These are phyloP conservation scores for Cercospora sp. DNA, from an alignment of 2,329 filamentous ascomycete species.

Conservation along the genomic window DNA sequence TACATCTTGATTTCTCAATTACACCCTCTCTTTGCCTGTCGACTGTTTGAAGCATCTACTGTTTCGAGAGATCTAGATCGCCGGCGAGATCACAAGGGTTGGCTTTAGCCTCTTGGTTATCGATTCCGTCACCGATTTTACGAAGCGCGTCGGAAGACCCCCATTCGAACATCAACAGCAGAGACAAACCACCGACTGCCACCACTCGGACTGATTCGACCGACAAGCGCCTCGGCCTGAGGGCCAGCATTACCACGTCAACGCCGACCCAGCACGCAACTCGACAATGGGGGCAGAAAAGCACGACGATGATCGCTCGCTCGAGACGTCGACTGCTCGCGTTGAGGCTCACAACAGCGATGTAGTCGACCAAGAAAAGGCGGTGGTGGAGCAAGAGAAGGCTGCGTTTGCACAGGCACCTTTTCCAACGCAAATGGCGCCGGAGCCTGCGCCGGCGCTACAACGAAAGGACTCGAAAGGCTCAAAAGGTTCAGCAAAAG, in stretches of 20 bases:
- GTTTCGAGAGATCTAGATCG: neutral
- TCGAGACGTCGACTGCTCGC: conserved; percentile 17
- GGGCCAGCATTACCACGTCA: conserved; percentile 14
- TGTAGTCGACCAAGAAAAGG: conserved; percentile 35
- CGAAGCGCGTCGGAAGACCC: neutral
- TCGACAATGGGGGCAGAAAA: conserved; percentile 2
- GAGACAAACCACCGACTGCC: neutral
- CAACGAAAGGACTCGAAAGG: conserved; percentile 31
- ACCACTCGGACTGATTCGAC: neutral
- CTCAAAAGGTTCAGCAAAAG: conserved; percentile 26
- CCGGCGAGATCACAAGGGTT: neutral
- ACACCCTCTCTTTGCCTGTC: neutral
- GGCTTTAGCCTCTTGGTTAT: neutral
- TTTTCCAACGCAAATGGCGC: conserved; percentile 31
- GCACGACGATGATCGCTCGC: neutral
- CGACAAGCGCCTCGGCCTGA: neutral
- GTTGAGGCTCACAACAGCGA: conserved; percentile 26
- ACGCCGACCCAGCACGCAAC: neutral
- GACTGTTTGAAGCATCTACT: neutral
- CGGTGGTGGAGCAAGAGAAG: conserved; percentile 35
- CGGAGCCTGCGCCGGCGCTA: conserved; percentile 33
- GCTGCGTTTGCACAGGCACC: conserved; percentile 35
- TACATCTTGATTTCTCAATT: neutral
- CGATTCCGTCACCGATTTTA: neutral
- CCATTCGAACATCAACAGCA: neutral